A percentile compares a stretch with the other conserved stretches of the same genome.
Evolutionary conservation across 2,329 filamentous ascomycete species (phyloP).

Genomic region (Xylariaceae sp.): DNA sequence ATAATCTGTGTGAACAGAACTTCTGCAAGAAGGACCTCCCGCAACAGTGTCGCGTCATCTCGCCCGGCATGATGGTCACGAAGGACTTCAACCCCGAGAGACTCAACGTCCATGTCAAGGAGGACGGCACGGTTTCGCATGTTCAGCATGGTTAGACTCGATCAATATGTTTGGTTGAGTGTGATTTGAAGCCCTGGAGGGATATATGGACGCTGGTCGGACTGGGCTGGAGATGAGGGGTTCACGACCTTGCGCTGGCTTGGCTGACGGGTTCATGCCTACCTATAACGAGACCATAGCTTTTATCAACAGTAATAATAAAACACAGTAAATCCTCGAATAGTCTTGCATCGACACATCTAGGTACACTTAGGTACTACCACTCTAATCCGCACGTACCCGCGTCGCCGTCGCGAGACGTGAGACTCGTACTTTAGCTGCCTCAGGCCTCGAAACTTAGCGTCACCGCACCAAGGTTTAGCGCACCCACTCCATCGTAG

Average conservation of each 20-base stretch:
- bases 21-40: slow-evolving; percentile 59
- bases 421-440: not conserved
- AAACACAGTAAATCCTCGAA: not conserved
- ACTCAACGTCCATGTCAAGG: slow-evolving; percentile 55
- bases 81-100: slow-evolving; percentile 50
- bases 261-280: no score
- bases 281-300: no score
- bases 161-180: no score
- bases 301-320: not conserved
- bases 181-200: no score
- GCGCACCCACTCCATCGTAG: not conserved
- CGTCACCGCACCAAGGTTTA: not conserved
- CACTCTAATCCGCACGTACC: not conserved
- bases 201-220: no score
- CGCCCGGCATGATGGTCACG: slow-evolving; percentile 53
- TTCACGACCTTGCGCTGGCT: no score
- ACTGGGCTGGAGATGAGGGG: no score
- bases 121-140: slow-evolving; percentile 56
- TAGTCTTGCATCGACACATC: no score
- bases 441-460: not conserved
- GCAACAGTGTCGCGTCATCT: slow-evolving; percentile 49
- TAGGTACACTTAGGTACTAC: no score
- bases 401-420: not conserved
- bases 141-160: slow-evolving; percentile 48
- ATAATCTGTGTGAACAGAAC: slow-evolving; percentile 36